Evolutionary conservation across 768 basidiomycete genomes (phyloP), one percentile per base, ranked within the genome.

Genomic region (Psilocybe tampanensis): DNA sequence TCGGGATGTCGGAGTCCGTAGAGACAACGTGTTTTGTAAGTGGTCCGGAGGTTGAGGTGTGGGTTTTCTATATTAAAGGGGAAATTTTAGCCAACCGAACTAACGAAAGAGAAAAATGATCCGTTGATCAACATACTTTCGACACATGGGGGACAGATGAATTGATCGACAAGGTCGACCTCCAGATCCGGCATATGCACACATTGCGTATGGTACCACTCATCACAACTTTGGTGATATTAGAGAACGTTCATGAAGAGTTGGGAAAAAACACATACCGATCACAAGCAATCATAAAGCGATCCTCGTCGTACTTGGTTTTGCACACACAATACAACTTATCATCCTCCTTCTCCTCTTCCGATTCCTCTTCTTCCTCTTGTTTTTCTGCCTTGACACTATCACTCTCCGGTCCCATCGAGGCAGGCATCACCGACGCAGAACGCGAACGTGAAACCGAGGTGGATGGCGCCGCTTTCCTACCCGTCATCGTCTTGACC

Each of bases 201-300:
- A 64, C 94, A 97, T 47, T 85, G 80, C 0, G 90, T 89, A 68
- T 97, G 94, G 69, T 93, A 96, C 94, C 94, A 97, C 59, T 95
- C 91, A 65, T 95, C 94, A 70, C 94, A 96, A 24, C 94, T 94
- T 55, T 17, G 56, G 13, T 8, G 19, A 45, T 26, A 26, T 19
- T 18, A 50, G 34, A 50, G 22, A 53, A 26, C 52, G 23, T 34
- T 17, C 42, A 50, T 34, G 23, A 22, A 23, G 15, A 15, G n/a
- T 47, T 34, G 33, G 44, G 36, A 29, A 47, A 29, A 47, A 23
- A 60, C 26, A 70, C 89, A 52, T 63, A 93, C 92, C 86, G 82
- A 76, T 96, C 94, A 67, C 94, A 96, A 23, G 92, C 94, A 69
- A 96, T 94, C 94, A 96, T 96, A 59, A 89, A 81, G 50, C 83